phyloP scores from a whole-genome alignment of 169 alveolate genomes.

The Prorocentrum cordatum region DNA sequence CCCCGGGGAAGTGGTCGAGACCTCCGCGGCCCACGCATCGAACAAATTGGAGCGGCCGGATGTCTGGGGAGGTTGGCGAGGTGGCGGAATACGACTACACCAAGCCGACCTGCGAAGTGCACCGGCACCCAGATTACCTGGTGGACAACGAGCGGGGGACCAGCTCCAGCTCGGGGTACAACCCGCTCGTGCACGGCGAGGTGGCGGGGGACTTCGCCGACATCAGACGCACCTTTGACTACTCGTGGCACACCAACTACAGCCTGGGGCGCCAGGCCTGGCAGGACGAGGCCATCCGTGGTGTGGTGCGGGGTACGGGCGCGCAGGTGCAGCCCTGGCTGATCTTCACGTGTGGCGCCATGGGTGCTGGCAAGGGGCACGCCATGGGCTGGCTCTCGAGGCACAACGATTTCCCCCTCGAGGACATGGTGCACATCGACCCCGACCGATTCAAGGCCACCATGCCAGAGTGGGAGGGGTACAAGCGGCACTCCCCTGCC shows the following conservation, averaged over 20 bases:
- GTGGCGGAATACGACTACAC: background rate
- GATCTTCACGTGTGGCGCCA: conserved; percentile 57
- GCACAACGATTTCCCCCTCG: conserved; percentile 21
- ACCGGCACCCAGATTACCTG: background rate
- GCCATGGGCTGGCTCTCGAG: conserved; percentile 39
- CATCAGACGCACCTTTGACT: background rate
- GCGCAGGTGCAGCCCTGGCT: conserved; percentile 31
- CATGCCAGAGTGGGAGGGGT: background rate
- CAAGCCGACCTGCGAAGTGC: background rate
- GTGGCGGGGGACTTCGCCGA: background rate
- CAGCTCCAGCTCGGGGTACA: background rate
- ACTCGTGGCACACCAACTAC: background rate
- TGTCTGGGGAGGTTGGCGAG: too few species aligned
- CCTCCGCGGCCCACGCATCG: too few species aligned
- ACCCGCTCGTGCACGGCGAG: background rate
- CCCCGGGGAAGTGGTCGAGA: too few species aligned
- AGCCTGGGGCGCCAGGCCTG: background rate
- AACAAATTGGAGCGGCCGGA: too few species aligned
- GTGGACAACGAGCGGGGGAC: background rate
- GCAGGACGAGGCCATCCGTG: background rate
- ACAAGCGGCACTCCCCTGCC: background rate
- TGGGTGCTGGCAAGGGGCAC: conserved; percentile 48
- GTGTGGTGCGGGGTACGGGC: conserved; percentile 17
- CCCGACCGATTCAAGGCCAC: conserved; percentile 41
- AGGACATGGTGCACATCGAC: conserved; percentile 44